A percentile compares a stretch with the other conserved stretches of the same genome.
phyloP scores from a whole-genome alignment of 2,329 filamentous ascomycete genomes.

The Phialocephala subalpina region DNA sequence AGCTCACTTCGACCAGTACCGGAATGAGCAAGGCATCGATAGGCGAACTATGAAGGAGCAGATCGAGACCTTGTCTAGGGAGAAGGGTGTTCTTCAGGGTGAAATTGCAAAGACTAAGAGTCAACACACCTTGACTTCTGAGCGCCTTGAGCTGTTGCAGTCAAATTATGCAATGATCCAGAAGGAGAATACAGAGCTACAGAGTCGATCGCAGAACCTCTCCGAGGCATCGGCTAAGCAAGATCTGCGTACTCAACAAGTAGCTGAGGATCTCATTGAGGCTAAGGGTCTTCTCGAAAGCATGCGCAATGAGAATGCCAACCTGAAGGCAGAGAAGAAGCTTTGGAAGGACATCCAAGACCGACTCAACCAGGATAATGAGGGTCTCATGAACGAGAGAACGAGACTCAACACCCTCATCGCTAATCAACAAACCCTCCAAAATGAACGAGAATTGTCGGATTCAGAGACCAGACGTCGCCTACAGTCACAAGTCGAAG shows the following conservation, averaged over 20 bases:
- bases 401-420: constrained; percentile 84
- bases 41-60: constrained; percentile 85
- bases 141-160: constrained; percentile 89
- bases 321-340: constrained; percentile 93
- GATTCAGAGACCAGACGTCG: constrained; percentile 85
- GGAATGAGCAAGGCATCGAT: constrained; percentile 84
- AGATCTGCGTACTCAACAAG: constrained; percentile 88
- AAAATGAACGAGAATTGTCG: constrained; percentile 88
- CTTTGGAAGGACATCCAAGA: constrained; percentile 94
- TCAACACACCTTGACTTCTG: constrained; percentile 81
- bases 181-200: constrained; percentile 84
- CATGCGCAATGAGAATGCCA: constrained; percentile 88
- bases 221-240: constrained; percentile 89
- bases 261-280: constrained; percentile 92
- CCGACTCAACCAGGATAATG: constrained; percentile 87
- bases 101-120: constrained; percentile 83
- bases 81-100: constrained; percentile 83
- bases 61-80: constrained; percentile 79
- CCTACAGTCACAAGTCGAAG: constrained; percentile 79
- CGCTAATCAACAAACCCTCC: constrained; percentile 83
- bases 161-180: constrained; percentile 86
- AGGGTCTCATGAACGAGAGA: constrained; percentile 83
- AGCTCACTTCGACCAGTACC: constrained; percentile 86
- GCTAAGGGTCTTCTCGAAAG: constrained; percentile 83
- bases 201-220: constrained; percentile 79